Evolutionary conservation across 2,329 filamentous ascomycete genomes (phyloP).

Genomic region (Aspergillus clavatus): DNA sequence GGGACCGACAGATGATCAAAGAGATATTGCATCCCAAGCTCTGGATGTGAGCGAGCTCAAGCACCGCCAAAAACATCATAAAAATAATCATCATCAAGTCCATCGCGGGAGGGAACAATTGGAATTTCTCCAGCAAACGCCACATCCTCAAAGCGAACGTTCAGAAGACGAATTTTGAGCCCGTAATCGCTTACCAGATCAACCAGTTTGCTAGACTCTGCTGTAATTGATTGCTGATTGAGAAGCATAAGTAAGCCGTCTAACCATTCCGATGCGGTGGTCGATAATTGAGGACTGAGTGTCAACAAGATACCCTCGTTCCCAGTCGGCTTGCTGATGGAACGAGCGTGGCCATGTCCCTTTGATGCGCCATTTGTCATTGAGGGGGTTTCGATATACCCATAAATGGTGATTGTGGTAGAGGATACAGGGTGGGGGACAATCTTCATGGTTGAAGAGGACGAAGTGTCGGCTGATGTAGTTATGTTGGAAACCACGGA

Average conservation of each 20-base stretch:
- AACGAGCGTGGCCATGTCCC: slow-evolving; percentile 29
- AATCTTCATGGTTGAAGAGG: slow-evolving; percentile 46
- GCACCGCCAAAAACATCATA: slow-evolving; percentile 64
- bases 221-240: slow-evolving; percentile 93
- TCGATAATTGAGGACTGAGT: slow-evolving; percentile 75
- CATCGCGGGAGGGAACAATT: slow-evolving; percentile 73
- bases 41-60: slow-evolving; percentile 11
- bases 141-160: slow-evolving; percentile 81
- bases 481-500: slow-evolving; percentile 93
- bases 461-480: slow-evolving; percentile 51
- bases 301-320: slow-evolving; percentile 73
- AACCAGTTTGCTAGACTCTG: slow-evolving; percentile 87
- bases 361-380: slow-evolving; percentile 31
- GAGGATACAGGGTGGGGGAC: slow-evolving; percentile 35
- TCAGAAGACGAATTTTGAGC: slow-evolving; percentile 84
- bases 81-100: slow-evolving; percentile 87
- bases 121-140: slow-evolving; percentile 65
- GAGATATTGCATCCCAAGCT: not conserved
- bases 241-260: slow-evolving; percentile 93
- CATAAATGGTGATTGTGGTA: slow-evolving; percentile 90
- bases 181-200: slow-evolving; percentile 84
- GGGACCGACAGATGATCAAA: too few relatives aligned
- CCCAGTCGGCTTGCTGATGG: slow-evolving; percentile 31
- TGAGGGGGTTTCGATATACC: slow-evolving; percentile 48
- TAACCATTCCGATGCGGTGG: slow-evolving; percentile 89